Conservation (phyloP, 1,284 basidiomycete genomes). For the Crucibulum parvulum region DNA sequence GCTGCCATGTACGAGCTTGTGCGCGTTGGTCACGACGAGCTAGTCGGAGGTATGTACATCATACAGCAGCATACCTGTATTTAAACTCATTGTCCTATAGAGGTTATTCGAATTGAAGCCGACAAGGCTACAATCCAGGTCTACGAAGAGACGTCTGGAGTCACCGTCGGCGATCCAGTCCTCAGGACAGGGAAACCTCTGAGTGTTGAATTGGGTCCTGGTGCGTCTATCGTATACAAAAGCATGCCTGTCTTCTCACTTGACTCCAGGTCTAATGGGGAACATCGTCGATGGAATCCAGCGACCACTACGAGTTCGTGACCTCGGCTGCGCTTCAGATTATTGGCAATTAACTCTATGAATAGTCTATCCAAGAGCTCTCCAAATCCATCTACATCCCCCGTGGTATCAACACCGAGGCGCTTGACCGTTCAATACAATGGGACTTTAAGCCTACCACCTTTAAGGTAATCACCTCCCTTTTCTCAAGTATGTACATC, state of each 20-base stretch:
- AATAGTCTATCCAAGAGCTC: constrained; percentile 91
- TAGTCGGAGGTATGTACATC: constrained; percentile 84
- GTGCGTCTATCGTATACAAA: constrained; percentile 44
- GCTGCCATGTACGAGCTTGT: constrained; percentile 98
- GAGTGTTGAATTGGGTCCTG: constrained; percentile 97
- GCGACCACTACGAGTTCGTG: constrained; percentile 81
- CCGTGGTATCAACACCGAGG: constrained; percentile 97
- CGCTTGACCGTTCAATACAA: constrained; percentile 86
- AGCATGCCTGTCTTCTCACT: neutral
- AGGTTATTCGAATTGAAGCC: constrained; percentile 97
- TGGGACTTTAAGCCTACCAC: constrained; percentile 97
- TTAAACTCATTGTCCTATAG: constrained; percentile 44
- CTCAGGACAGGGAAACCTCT: constrained; percentile 97
- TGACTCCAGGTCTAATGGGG: constrained; percentile 84
- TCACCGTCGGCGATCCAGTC: constrained; percentile 98
- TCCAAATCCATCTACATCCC: constrained; percentile 99
- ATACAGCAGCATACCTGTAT: neutral
- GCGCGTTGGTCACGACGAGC: constrained; percentile 95
- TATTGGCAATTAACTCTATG: constrained; percentile 13
- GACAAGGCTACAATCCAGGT: constrained; percentile 99
- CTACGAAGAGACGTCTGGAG: constrained; percentile 99
- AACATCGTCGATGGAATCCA: constrained; percentile 99
- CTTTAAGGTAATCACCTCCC: constrained; percentile 59
- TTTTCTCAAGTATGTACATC: constrained; percentile 7
- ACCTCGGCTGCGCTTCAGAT: constrained; percentile 9